Conservation (phyloP, 1,284 basidiomycete species). For the Trichosporon coremiiforme region DNA sequence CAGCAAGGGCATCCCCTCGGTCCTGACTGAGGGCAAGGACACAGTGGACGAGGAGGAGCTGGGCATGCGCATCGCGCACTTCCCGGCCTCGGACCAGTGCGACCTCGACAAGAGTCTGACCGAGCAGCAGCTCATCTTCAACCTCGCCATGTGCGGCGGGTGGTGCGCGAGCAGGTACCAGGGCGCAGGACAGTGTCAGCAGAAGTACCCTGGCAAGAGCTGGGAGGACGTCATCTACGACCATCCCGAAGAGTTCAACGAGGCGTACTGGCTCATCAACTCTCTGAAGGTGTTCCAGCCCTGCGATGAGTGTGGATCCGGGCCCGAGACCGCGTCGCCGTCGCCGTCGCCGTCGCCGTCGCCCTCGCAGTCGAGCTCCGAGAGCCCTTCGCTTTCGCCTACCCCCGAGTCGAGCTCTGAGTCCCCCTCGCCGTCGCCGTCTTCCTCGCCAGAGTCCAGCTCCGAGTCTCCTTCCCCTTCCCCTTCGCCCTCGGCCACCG, state of each 20-base stretch:
- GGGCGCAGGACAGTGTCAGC: not conserved
- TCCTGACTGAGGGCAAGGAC: slow-evolving; percentile 11
- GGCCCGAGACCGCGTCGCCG: not conserved
- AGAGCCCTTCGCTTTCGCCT: not conserved
- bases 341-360: not conserved
- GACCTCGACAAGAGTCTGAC: slow-evolving; percentile 16
- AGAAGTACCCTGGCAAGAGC: slow-evolving; percentile 7
- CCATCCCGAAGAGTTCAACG: slow-evolving; percentile 61
- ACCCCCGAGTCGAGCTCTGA: not conserved
- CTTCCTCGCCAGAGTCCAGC: not conserved
- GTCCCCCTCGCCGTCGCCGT: not conserved
- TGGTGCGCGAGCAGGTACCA: slow-evolving; percentile 36
- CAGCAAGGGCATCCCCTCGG: slow-evolving; percentile 15
- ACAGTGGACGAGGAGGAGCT: slow-evolving; percentile 22
- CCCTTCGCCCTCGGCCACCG: not conserved
- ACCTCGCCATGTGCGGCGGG: slow-evolving; percentile 54
- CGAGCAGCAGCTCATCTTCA: slow-evolving; percentile 41
- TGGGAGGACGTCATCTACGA: slow-evolving; percentile 40
- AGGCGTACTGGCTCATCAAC: slow-evolving; percentile 69
- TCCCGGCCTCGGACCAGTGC: slow-evolving; percentile 26
- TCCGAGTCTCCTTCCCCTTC: not conserved
- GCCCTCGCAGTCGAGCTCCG: not conserved
- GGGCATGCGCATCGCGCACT: slow-evolving; percentile 21
- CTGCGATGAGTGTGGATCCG: not conserved
- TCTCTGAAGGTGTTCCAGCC: slow-evolving; percentile 1